Evolutionary conservation across 2,329 filamentous ascomycete genomes (phyloP).

Genomic region (Aspergillus flavus): DNA sequence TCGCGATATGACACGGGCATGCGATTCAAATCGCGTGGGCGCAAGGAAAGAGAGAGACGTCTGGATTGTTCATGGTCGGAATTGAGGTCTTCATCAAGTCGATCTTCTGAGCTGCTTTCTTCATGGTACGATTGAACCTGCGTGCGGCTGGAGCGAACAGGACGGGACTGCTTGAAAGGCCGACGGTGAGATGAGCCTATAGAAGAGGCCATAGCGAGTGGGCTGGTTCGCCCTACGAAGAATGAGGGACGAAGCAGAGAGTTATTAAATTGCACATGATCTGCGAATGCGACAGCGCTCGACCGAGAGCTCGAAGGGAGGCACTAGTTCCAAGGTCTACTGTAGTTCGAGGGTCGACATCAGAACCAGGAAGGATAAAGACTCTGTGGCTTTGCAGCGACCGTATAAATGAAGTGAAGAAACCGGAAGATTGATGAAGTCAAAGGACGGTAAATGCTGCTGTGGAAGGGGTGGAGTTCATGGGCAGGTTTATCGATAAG

Average conservation of each 20-base stretch:
- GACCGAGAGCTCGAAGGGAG: not conserved
- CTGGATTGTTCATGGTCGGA: conserved; percentile 17
- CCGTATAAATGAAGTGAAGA: not conserved
- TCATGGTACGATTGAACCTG: conserved; percentile 43
- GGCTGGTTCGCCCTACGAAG: conserved; percentile 15
- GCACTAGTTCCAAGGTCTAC: not conserved
- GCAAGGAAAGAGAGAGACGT: conserved; percentile 31
- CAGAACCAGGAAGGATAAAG: not conserved
- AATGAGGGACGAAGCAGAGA: conserved; percentile 11
- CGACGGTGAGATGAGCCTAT: conserved; percentile 24
- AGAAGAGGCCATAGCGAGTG: conserved; percentile 33
- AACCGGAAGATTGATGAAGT: not conserved
- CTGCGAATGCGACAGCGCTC: conserved; percentile 9
- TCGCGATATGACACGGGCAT: conserved; percentile 37
- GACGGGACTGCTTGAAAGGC: conserved; percentile 30
- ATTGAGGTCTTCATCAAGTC: conserved; percentile 17
- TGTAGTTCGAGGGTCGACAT: not conserved
- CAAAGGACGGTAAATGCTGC: not conserved
- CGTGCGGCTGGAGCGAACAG: conserved; percentile 39
- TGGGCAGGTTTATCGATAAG: conserved; percentile 31
- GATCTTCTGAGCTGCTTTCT: conserved; percentile 37
- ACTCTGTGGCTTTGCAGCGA: not conserved
- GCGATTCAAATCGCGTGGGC: conserved; percentile 33
- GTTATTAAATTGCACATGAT: conserved; percentile 22
- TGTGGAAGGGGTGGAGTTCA: not conserved